Conservation (phyloP, 2,329 filamentous ascomycete species). For the Colletotrichum acutatum region DNA sequence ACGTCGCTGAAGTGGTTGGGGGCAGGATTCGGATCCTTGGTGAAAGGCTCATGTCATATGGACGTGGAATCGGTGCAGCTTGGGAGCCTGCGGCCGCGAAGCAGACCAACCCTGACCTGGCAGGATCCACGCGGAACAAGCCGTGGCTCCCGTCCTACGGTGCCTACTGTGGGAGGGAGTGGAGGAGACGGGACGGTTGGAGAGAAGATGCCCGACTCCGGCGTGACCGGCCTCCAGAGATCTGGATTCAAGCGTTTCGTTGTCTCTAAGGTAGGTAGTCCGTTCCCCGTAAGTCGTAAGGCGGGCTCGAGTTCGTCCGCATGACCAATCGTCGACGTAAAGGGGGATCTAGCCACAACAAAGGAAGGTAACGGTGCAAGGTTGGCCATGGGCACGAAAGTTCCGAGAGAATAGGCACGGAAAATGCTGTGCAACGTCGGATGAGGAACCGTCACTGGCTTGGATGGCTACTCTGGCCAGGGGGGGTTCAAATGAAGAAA, state of each 20-base stretch:
- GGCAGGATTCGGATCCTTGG: not conserved
- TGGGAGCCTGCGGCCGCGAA: not conserved
- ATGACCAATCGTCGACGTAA: not conserved
- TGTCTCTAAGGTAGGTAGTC: not conserved
- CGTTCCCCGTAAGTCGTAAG: not conserved
- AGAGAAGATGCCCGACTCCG: not conserved
- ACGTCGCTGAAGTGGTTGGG: not conserved
- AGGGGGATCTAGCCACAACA: not conserved
- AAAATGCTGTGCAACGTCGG: constrained; percentile 23
- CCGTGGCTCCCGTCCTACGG: not conserved
- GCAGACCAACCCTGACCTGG: not conserved
- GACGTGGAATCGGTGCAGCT: not conserved
- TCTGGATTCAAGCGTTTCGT: not conserved
- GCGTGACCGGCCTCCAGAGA: not conserved
- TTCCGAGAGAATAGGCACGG: not conserved
- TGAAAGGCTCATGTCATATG: not conserved
- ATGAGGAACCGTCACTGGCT: not conserved
- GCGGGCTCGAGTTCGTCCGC: not conserved
- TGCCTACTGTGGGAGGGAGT: not conserved
- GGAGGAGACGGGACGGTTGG: not conserved
- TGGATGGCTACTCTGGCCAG: not conserved
- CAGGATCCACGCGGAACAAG: not conserved
- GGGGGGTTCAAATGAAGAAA: not conserved
- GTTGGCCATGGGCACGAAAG: not conserved
- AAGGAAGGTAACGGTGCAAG: constrained; percentile 4